Evolutionary conservation across 1,139 yeast species (phyloP).

Genomic region (Blastobotrys apis): DNA sequence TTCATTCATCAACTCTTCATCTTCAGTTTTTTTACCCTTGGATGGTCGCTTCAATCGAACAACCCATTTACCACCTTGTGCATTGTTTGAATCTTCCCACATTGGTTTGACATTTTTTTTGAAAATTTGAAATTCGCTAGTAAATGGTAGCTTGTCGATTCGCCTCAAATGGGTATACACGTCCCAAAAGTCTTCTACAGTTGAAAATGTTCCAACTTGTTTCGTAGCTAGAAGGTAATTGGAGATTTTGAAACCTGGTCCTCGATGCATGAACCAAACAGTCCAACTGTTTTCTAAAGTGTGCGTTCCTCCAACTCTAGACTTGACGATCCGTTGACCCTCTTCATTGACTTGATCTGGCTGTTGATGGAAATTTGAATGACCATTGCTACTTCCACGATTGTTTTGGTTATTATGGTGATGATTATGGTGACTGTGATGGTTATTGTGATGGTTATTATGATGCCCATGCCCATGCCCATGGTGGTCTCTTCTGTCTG

Average conservation of each 20-base stretch:
- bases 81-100: conserved; percentile 67
- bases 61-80: conserved; percentile 65
- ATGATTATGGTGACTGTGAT: conserved; percentile 3
- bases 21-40: conserved; percentile 19
- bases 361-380: conserved; percentile 1
- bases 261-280: conserved; percentile 38
- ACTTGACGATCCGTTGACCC: conserved; percentile 20
- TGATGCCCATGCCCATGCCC: background rate
- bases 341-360: conserved; percentile 15
- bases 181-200: conserved; percentile 63
- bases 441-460: background rate
- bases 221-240: conserved; percentile 36
- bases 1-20: conserved; percentile 6
- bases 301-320: conserved; percentile 20
- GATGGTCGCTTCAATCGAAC: conserved; percentile 43
- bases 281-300: conserved; percentile 31
- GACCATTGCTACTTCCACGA: background rate
- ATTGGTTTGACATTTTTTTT: conserved; percentile 63
- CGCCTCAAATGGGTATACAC: conserved; percentile 46
- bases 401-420: conserved; percentile 6
- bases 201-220: conserved; percentile 34
- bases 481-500: conserved; percentile 3
- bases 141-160: conserved; percentile 47
- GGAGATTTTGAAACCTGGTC: conserved; percentile 35
- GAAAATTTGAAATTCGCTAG: conserved; percentile 58